These are phyloP conservation scores for Coccinonectria pachysandricola DNA, from an alignment of 2,329 filamentous ascomycete species.

Conservation along the genomic window DNA sequence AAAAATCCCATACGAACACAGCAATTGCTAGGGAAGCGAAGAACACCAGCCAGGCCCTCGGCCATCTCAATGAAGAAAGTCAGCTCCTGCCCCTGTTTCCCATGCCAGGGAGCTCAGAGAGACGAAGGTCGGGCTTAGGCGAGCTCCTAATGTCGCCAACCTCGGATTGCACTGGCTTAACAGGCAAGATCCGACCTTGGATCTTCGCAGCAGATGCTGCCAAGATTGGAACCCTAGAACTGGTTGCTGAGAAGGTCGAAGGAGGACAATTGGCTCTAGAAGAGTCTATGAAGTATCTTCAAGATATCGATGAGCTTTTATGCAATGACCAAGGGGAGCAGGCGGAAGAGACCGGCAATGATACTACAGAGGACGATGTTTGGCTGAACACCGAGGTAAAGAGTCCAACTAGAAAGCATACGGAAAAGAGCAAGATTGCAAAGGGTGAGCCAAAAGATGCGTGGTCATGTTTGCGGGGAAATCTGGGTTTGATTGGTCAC, in stretches of 20 bases:
- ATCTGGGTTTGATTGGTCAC: conserved; percentile 39
- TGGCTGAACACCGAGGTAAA: conserved; percentile 27
- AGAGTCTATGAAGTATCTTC: conserved; percentile 37
- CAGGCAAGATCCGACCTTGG: conserved; percentile 44
- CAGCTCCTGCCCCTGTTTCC: conserved; percentile 47
- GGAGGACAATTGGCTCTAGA: conserved; percentile 46
- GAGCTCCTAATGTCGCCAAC: conserved; percentile 29
- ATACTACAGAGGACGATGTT: conserved; percentile 18
- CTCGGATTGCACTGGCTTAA: conserved; percentile 29
- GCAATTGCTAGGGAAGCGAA: conserved; percentile 40
- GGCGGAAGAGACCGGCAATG: conserved; percentile 11
- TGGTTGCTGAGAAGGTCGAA: conserved; percentile 50
- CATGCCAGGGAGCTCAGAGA: conserved; percentile 23
- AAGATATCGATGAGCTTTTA: conserved; percentile 39
- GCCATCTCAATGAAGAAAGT: conserved; percentile 50
- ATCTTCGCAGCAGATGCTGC: conserved; percentile 49
- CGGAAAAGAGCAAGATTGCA: conserved; percentile 13
- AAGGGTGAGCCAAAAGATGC: conserved; percentile 27
- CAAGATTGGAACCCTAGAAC: conserved; percentile 47
- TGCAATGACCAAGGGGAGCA: conserved; percentile 23
- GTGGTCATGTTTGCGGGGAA: conserved; percentile 43
- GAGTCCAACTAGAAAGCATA: conserved; percentile 17
- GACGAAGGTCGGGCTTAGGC: conserved; percentile 31
- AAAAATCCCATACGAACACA: conserved; percentile 47
- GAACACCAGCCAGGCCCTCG: conserved; percentile 38